Evolutionary conservation across 2,329 filamentous ascomycete species (phyloP).

Genomic region (Sporothrix pseudoabietina): DNA sequence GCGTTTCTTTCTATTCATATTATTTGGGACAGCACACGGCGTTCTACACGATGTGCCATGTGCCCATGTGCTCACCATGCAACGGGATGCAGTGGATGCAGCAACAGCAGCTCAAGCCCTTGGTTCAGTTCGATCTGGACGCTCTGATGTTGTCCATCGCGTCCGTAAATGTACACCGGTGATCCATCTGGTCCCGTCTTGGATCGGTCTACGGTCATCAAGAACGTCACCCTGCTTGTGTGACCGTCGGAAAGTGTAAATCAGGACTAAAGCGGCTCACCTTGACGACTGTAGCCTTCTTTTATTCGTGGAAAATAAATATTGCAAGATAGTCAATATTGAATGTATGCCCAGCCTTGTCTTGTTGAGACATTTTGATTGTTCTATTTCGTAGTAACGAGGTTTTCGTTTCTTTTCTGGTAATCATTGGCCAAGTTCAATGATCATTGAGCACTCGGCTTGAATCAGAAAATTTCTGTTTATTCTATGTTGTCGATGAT

Average conservation of each 20-base stretch:
- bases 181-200: not conserved
- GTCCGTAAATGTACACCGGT: not conserved
- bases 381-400: not conserved
- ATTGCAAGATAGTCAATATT: not conserved
- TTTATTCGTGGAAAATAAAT: constrained; percentile 3
- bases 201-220: not conserved
- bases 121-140: too few species aligned
- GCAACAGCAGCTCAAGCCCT: too few species aligned
- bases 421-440: too few species aligned
- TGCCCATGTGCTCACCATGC: not conserved
- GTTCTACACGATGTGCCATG: not conserved
- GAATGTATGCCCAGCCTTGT: not conserved
- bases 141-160: too few species aligned
- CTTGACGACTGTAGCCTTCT: not conserved
- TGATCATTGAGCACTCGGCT: too few species aligned
- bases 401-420: not conserved
- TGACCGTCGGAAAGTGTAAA: not conserved
- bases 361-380: not conserved
- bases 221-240: not conserved
- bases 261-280: not conserved
- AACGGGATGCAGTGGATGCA: not conserved
- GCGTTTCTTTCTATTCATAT: not conserved
- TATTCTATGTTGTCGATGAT: too few species aligned
- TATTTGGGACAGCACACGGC: not conserved
- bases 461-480: too few species aligned